Conservation (phyloP, 345 rosid genomes). For the Pelargonium nanum region DNA sequence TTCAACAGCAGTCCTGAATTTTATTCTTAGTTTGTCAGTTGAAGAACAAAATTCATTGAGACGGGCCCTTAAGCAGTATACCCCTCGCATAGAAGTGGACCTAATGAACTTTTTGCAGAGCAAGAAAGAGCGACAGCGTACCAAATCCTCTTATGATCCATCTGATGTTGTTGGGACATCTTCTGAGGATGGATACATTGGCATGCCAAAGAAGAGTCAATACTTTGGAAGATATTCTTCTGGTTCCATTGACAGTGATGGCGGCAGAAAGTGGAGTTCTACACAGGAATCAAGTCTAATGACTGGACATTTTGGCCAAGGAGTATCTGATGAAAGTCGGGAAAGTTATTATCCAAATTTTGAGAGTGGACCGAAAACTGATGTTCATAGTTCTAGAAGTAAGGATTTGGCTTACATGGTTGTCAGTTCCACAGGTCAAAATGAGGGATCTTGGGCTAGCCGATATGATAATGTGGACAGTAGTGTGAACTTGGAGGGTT, state of each 20-base stretch:
- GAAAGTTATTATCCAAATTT: conserved; percentile 56
- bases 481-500: conserved; percentile 36
- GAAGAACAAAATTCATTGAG: conserved; percentile 95
- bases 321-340: conserved; percentile 51
- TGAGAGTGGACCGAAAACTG: conserved; percentile 38
- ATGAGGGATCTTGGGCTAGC: conserved; percentile 24
- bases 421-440: conserved; percentile 33
- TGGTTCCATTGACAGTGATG: conserved; percentile 68
- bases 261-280: conserved; percentile 82
- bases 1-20: conserved; percentile 79
- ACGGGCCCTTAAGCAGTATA: conserved; percentile 81
- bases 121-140: conserved; percentile 87
- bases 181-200: conserved; percentile 77
- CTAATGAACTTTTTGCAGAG: conserved; percentile 85
- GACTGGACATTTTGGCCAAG: conserved; percentile 36
- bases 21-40: conserved; percentile 83
- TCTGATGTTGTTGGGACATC: conserved; percentile 88
- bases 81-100: conserved; percentile 98
- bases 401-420: conserved; percentile 37
- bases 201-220: conserved; percentile 56
- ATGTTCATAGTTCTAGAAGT: conserved; percentile 34
- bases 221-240: conserved; percentile 74
- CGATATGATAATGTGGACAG: conserved; percentile 37
- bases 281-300: conserved; percentile 48
- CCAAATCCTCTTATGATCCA: conserved; percentile 74